Evolutionary conservation across 2,329 filamentous ascomycete genomes (phyloP), one percentile per base, ranked within the genome.

Genomic region (Anisogramma anomala): DNA sequence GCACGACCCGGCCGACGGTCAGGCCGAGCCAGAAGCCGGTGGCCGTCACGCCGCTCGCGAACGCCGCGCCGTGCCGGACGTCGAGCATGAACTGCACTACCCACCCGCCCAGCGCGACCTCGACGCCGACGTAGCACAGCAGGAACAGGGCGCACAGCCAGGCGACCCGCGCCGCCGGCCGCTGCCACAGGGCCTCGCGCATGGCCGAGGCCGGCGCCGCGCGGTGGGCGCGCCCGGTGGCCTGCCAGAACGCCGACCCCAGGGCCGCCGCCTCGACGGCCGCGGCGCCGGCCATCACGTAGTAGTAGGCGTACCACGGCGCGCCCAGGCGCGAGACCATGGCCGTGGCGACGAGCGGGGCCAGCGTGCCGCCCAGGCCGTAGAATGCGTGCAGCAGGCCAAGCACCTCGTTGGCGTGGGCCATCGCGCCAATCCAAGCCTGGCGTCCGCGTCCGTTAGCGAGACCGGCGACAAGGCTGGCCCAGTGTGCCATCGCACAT

Each of bases 11-110:
- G 0, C 84, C 84, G 1, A 84, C 60, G 0, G 84, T 84, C 47
- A 91, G 69, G 0, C 84, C 84, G 15, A 85, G 69, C 84, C 84
- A 91, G 59, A 87, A 89, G 0, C 83, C 84, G 2, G 82, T 86
- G 0, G 79, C 78, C 0, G 77, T 77, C 68, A 89, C 82, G 8
- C 84, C 83, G 19, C 77, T 77, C 0, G 75, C 73, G 50, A 88
- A 87, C 0, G 74, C 61, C 3, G 64, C 69, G 1, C 77, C 82
- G n/a, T 77, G 59, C 5, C 85, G 73, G 5, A 86, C 78, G 25
- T 76, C 71, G 19, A 85, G 77, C 82, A 91, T 89, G 58, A 91
- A 89, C 4, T 79, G 77, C 39, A 87, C 80, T 42, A 91, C 83
- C 85, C 84, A 91, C 4, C 84, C 84, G 15, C 82, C 82, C 0